phyloP scores from a whole-genome alignment of 2,329 filamentous ascomycete genomes.

The Calonectria hawksworthii region DNA sequence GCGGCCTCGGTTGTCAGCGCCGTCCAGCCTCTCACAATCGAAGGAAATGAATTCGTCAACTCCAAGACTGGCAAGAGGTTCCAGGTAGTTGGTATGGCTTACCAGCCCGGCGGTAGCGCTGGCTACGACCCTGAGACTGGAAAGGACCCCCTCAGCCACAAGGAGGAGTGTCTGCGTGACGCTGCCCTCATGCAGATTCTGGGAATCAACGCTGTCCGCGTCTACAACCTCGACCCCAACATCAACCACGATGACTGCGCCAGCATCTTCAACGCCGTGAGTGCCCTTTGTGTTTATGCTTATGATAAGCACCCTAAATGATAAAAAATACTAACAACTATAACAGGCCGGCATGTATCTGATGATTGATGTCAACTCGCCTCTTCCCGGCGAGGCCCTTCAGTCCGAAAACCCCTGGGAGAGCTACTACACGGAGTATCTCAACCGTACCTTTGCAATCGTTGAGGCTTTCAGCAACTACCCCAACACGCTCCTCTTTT shows the following conservation, averaged over 20 bases:
- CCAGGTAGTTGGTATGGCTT: conserved; percentile 77
- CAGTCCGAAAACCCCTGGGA: conserved; percentile 68
- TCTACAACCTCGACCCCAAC: conserved; percentile 77
- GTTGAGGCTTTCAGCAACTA: conserved; percentile 77
- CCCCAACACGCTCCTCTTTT: conserved; percentile 79
- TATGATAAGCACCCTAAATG: too few relatives aligned
- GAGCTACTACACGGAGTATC: conserved; percentile 71
- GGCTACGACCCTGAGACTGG: conserved; percentile 69
- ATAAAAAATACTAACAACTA: conserved; percentile 7
- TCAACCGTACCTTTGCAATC: conserved; percentile 76
- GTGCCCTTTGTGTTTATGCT: conserved; percentile 24
- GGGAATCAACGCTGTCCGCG: conserved; percentile 76
- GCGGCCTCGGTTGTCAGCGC: conserved; percentile 68
- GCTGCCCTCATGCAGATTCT: conserved; percentile 75
- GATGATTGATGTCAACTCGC: conserved; percentile 78
- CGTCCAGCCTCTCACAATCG: conserved; percentile 69
- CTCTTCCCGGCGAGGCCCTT: conserved; percentile 70
- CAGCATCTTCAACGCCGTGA: conserved; percentile 74
- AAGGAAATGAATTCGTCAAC: conserved; percentile 73
- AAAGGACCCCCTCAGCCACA: conserved; percentile 72
- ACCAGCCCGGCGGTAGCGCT: conserved; percentile 76
- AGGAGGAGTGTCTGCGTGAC: conserved; percentile 72
- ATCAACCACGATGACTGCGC: conserved; percentile 77
- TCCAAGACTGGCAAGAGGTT: conserved; percentile 70
- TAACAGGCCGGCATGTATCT: conserved; percentile 75